Conservation (phyloP, 164 flowering plant species). For the Annona squamosa region DNA sequence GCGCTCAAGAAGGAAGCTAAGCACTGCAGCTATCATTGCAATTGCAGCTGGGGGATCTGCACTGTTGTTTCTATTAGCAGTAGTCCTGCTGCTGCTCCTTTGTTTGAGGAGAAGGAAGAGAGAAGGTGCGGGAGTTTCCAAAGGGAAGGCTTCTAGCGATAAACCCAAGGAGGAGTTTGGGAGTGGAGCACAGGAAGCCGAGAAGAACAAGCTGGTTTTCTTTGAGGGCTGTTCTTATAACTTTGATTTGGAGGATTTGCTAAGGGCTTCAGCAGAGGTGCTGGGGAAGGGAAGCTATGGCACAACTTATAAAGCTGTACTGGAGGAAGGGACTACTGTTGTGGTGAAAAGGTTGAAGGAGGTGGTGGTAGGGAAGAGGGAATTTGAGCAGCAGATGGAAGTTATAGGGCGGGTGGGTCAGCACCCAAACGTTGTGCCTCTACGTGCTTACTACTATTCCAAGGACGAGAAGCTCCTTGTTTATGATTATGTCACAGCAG, state of each 20-base stretch:
- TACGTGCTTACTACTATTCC: slow-evolving; percentile 70
- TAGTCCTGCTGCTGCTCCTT: slow-evolving; percentile 25
- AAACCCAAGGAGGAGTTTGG: slow-evolving; percentile 44
- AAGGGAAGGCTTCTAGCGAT: slow-evolving; percentile 23
- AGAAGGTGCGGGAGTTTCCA: slow-evolving; percentile 14
- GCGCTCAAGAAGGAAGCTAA: slow-evolving; percentile 28
- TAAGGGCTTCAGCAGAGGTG: slow-evolving; percentile 81
- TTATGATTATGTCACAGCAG: slow-evolving; percentile 65
- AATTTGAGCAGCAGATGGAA: slow-evolving; percentile 71
- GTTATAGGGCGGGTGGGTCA: slow-evolving; percentile 51
- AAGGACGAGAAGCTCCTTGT: slow-evolving; percentile 88
- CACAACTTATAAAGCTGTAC: slow-evolving; percentile 60
- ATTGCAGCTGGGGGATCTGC: slow-evolving; percentile 46
- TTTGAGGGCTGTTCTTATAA: slow-evolving; percentile 38
- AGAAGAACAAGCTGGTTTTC: slow-evolving; percentile 63
- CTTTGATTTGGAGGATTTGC: slow-evolving; percentile 62
- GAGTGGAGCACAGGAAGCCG: slow-evolving; percentile 61
- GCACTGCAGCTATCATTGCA: slow-evolving; percentile 39
- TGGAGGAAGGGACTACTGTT: slow-evolving; percentile 60
- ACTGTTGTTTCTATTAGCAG: slow-evolving; percentile 25
- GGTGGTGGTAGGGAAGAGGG: slow-evolving; percentile 53
- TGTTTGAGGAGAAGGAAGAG: slow-evolving; percentile 31
- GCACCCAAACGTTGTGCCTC: slow-evolving; percentile 64
- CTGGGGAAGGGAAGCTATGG: slow-evolving; percentile 74
- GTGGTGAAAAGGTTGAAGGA: slow-evolving; percentile 86